Percentiles rank a stretch among this genome's conserved stretches.
These are phyloP conservation scores for Macrolepiota albuminosa DNA, from an alignment of 768 basidiomycete species.

Conservation along the genomic window DNA sequence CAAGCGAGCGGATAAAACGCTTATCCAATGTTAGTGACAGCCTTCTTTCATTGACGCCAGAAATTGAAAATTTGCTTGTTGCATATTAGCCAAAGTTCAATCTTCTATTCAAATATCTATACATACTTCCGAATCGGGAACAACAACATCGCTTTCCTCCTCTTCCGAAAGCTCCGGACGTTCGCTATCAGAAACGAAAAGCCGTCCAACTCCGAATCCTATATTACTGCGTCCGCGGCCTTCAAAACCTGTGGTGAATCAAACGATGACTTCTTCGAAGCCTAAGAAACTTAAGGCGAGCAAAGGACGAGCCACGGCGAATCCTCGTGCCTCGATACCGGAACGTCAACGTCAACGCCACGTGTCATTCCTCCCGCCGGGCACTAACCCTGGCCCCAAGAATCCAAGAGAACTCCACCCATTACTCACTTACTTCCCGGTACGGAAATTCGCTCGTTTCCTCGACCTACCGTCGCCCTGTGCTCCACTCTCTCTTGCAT, in stretches of 20 bases:
- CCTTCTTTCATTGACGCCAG: neutral
- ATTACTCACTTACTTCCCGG: constrained; percentile 2
- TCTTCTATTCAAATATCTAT: constrained; percentile 9
- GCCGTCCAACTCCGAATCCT: neutral
- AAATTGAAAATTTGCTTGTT: neutral
- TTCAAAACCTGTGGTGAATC: constrained; percentile 3
- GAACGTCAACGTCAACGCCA: constrained; percentile 6
- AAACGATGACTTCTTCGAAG: constrained; percentile 7
- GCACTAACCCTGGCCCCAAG: constrained; percentile 8
- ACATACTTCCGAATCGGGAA: constrained; percentile 4
- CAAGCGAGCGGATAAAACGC: constrained; percentile 1
- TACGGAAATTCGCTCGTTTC: constrained; percentile 6
- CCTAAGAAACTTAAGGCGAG: constrained; percentile 3
- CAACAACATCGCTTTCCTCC: constrained; percentile 7
- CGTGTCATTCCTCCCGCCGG: constrained; percentile 10
- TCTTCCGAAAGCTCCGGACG: constrained; percentile 8
- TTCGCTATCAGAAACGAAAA: neutral
- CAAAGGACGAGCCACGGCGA: constrained; percentile 5
- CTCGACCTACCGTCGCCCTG: neutral
- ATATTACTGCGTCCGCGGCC: constrained; percentile 5
- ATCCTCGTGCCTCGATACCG: constrained; percentile 5
- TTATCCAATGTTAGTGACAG: constrained; percentile 2
- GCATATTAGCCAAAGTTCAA: constrained; percentile 3
- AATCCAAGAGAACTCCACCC: constrained; percentile 6
- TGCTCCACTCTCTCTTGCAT: constrained; percentile 2